A percentile compares a stretch with the other conserved stretches of the same genome.
phyloP scores from a whole-genome alignment of 2,329 filamentous ascomycete genomes.

The Ustilaginoidea virens region DNA sequence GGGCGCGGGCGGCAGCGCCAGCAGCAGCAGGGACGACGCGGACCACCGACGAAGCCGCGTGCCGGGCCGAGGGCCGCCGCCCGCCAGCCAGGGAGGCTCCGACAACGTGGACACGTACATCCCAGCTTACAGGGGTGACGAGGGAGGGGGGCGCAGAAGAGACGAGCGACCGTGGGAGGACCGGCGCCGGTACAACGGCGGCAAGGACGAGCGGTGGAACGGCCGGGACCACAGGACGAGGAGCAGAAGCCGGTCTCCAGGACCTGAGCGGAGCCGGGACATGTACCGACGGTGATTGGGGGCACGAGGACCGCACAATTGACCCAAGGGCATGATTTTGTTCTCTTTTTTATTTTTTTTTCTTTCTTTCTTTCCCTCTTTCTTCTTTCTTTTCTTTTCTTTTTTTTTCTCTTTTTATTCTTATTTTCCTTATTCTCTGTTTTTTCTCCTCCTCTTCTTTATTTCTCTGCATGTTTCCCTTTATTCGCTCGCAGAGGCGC shows the following conservation, averaged over 20 bases:
- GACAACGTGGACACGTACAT: constrained; percentile 37
- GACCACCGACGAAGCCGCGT: constrained; percentile 27
- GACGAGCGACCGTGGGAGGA: constrained; percentile 20
- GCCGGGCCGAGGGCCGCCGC: constrained; percentile 9
- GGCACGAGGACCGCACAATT: background rate
- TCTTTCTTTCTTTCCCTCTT: too few species aligned
- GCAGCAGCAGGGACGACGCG: constrained; percentile 17
- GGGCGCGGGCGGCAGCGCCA: too few species aligned
- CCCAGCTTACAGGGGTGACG: constrained; percentile 25
- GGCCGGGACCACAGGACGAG: constrained; percentile 25
- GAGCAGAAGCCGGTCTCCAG: constrained; percentile 25
- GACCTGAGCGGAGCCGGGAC: constrained; percentile 25
- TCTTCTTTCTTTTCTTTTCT: too few species aligned
- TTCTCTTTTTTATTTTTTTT: too few species aligned
- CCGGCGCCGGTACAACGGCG: constrained; percentile 16
- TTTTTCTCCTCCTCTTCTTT: too few species aligned
- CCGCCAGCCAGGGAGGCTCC: constrained; percentile 1
- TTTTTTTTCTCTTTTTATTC: background rate
- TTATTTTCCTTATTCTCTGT: too few species aligned
- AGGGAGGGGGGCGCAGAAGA: constrained; percentile 18
- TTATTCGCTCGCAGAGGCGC: too few species aligned
- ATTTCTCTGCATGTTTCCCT: too few species aligned
- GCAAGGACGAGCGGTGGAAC: constrained; percentile 21
- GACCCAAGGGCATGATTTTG: background rate
- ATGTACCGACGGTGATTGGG: constrained; percentile 30